Conservation (phyloP, 148 eudicot genomes). For the Camellia lanceoleosa region DNA sequence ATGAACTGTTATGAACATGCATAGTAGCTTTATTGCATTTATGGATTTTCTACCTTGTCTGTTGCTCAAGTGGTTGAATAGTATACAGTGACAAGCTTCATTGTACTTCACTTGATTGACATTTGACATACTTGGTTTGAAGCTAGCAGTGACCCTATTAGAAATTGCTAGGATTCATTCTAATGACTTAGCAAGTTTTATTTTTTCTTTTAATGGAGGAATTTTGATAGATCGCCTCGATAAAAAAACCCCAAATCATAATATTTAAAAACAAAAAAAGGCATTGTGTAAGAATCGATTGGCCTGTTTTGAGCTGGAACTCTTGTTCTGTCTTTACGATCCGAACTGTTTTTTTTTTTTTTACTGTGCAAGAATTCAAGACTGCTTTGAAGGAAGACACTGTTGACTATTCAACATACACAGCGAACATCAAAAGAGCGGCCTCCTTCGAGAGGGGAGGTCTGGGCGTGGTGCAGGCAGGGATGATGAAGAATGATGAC, state of each 20-base stretch:
- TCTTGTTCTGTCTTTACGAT: background rate
- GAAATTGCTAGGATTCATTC: no score
- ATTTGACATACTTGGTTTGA: no score
- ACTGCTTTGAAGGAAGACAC: conserved; percentile 90
- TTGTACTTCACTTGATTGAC: background rate
- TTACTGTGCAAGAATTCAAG: conserved; percentile 65
- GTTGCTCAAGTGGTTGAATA: no score
- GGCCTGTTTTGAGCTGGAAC: background rate
- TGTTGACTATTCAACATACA: conserved; percentile 79
- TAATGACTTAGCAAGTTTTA: no score
- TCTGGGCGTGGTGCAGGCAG: conserved; percentile 34
- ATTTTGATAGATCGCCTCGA: no score
- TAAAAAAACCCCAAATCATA: no score
- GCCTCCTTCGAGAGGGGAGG: conserved; percentile 57
- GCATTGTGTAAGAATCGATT: background rate
- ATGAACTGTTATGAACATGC: no score
- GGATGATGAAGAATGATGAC: conserved; percentile 51
- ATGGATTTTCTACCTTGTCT: no score
- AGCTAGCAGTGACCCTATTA: no score
- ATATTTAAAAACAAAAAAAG: no score
- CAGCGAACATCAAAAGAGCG: conserved; percentile 86
- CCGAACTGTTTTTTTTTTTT: background rate
- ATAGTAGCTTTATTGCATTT: no score
- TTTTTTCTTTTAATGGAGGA: no score
- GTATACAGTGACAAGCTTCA: background rate